Percentiles rank a stretch among this genome's conserved stretches.
phyloP scores from a whole-genome alignment of 2,329 filamentous ascomycete genomes.

The Pseudogymnoascus sp. region DNA sequence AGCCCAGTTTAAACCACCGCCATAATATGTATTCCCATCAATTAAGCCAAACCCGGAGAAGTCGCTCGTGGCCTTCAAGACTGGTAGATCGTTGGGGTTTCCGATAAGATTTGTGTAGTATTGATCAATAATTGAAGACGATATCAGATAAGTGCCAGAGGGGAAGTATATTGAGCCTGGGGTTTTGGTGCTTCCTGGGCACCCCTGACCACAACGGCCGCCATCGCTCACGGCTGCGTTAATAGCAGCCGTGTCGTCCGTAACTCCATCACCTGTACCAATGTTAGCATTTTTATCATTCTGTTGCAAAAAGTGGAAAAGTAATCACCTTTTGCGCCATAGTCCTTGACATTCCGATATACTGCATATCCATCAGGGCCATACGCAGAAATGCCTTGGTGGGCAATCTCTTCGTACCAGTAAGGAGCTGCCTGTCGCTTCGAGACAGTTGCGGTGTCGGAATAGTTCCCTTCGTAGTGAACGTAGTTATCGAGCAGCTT shows the following conservation, averaged over 20 bases:
- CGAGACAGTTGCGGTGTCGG: background rate
- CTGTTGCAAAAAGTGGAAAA: conserved; percentile 19
- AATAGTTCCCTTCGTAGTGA: background rate
- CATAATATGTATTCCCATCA: conserved; percentile 69
- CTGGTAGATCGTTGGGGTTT: conserved; percentile 19
- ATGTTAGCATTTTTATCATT: background rate
- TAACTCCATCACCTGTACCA: conserved; percentile 40
- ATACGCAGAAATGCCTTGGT: conserved; percentile 21
- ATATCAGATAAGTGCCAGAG: conserved; percentile 34
- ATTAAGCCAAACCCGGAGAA: conserved; percentile 79
- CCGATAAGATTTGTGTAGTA: conserved; percentile 26
- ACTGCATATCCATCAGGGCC: conserved; percentile 19
- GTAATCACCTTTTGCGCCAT: conserved; percentile 38
- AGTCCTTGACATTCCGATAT: conserved; percentile 20
- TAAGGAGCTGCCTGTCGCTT: conserved; percentile 15
- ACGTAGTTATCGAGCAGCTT: background rate
- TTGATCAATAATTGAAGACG: conserved; percentile 20
- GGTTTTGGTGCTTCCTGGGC: conserved; percentile 39
- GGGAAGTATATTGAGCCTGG: conserved; percentile 51
- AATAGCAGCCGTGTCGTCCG: conserved; percentile 82
- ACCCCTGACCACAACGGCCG: conserved; percentile 19
- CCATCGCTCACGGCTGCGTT: conserved; percentile 41
- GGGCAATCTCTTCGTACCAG: conserved; percentile 21
- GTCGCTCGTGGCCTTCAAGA: conserved; percentile 37
- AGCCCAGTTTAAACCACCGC: conserved; percentile 60